Base-by-base conservation (phyloP, 352 stramenopile genomes). In the Phytophthora sp. region DNA sequence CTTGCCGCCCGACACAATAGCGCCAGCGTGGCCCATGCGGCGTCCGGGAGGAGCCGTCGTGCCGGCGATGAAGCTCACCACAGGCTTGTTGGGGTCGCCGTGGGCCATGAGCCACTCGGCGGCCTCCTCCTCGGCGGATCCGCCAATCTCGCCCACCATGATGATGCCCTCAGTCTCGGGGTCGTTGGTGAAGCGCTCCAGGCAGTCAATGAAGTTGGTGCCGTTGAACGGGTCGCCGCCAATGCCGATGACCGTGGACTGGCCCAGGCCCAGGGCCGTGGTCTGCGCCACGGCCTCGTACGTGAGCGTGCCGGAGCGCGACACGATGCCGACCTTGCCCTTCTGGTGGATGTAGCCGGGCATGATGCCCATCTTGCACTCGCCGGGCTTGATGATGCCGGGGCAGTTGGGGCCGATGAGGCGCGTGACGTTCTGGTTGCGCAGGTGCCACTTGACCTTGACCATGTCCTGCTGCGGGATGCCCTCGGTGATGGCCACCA, bases 291-390 rank as follows among this genome's bases (percentile, higher is more conserved):
- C 98, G 28, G 98, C 98, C 77, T 99, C 98, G 77, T 99, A 99
- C 0, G 98, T 99, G 17, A 99, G 73, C 4, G 98, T 99, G 41
- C 98, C 98, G 34, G 89, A 98, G 55, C 97, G 90, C 24, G 92
- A 99, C n/a, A 99, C 98, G 50, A 99, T 97, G 66, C 98, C 98
- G 70, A 99, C 98, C 79, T 99, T 99, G 48, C 98, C 97, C 58
- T 88, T 87, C 70, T 87, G 89, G 81, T 99, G 97, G 83, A 99
- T 99, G 88, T 99, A 99, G 49, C 97, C 98, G 52, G 98, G 98
- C 98, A 99, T 99, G 82, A 99, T 99, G 54, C 98, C 98, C 84
- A 99, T 99, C 82, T 99, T 99, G 77, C 96, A 99, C 84, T 99
- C 98, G 42, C 96, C 97, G 0, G 98, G 97, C 85, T 99, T 99